Evolutionary conservation across 2,329 filamentous ascomycete species (phyloP).

Genomic region (Colletotrichum lini): DNA sequence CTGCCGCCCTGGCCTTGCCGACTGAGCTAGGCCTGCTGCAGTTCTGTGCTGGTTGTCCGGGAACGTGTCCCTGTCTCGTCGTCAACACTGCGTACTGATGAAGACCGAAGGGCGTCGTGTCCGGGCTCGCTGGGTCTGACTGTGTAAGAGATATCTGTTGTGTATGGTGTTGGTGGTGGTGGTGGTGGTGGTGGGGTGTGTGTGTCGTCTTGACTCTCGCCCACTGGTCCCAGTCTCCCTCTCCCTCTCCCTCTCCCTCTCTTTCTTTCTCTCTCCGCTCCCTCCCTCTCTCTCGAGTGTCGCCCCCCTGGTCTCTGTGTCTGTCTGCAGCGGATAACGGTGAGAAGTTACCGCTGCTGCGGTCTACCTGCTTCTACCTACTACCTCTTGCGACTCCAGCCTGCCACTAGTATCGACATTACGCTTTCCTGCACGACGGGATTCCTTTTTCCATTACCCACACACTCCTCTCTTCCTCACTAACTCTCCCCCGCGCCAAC

Average conservation of each 20-base stretch:
- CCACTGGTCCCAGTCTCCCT: not conserved
- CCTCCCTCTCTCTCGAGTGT: not conserved
- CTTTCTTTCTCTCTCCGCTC: not conserved
- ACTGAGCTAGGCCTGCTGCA: slow-evolving; percentile 6
- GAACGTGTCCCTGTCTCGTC: slow-evolving; percentile 18
- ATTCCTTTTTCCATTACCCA: slow-evolving; percentile 29
- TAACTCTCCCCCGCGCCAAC: slow-evolving; percentile 5
- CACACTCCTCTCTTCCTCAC: slow-evolving; percentile 10
- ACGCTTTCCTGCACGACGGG: slow-evolving; percentile 36
- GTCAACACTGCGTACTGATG: not conserved
- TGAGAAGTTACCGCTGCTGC: slow-evolving; percentile 30
- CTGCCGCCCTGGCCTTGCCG: slow-evolving; percentile 27
- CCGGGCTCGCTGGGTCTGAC: slow-evolving; percentile 10
- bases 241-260: not conserved
- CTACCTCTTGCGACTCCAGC: slow-evolving; percentile 4
- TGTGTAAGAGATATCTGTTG: not conserved
- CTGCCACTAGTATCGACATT: slow-evolving; percentile 37
- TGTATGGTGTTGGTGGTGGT: not conserved
- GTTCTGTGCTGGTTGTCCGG: slow-evolving; percentile 17
- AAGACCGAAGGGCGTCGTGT: slow-evolving; percentile 5
- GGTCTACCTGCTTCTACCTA: not conserved
- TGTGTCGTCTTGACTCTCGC: not conserved
- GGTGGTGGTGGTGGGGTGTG: not conserved
- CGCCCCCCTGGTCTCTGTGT: not conserved
- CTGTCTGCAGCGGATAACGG: slow-evolving; percentile 14